These are phyloP conservation scores for Mucor indicus DNA, from an alignment of 371 early-diverging fungal genomes.

Conservation along the genomic window DNA sequence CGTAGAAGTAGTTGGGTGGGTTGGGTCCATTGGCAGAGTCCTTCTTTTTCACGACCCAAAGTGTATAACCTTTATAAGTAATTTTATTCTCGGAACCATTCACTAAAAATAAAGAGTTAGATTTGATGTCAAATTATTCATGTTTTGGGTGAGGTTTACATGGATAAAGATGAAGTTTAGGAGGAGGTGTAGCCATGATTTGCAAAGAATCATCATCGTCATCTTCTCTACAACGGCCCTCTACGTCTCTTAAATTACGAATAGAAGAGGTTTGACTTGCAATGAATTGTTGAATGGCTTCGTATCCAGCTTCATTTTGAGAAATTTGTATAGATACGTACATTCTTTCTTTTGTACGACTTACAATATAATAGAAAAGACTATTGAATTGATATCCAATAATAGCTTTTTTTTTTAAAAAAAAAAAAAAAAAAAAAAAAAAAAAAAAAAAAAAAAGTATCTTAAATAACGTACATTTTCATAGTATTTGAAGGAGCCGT, in stretches of 20 bases:
- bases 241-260: constrained; percentile 6
- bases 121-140: background rate
- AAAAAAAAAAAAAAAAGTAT: too few relatives aligned
- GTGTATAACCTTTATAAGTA: constrained; percentile 26
- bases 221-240: constrained; percentile 16
- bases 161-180: constrained; percentile 26
- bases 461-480: too few relatives aligned
- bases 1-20: background rate
- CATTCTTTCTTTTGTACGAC: constrained; percentile 6
- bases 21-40: constrained; percentile 1
- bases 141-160: constrained; percentile 15
- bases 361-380: background rate
- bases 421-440: background rate
- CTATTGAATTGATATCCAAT: constrained; percentile 7
- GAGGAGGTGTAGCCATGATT: constrained; percentile 12
- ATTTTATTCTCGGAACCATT: constrained; percentile 17
- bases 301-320: constrained; percentile 15
- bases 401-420: constrained; percentile 12
- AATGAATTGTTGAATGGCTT: constrained; percentile 18
- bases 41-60: constrained; percentile 27
- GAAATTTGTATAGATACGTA: constrained; percentile 19
- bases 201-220: constrained; percentile 6
- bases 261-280: constrained; percentile 2
- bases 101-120: constrained; percentile 9
- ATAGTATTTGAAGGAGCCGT: too few relatives aligned